Evolutionary conservation across 2,329 filamentous ascomycete species (phyloP).

Genomic region (Colletotrichum magnum): DNA sequence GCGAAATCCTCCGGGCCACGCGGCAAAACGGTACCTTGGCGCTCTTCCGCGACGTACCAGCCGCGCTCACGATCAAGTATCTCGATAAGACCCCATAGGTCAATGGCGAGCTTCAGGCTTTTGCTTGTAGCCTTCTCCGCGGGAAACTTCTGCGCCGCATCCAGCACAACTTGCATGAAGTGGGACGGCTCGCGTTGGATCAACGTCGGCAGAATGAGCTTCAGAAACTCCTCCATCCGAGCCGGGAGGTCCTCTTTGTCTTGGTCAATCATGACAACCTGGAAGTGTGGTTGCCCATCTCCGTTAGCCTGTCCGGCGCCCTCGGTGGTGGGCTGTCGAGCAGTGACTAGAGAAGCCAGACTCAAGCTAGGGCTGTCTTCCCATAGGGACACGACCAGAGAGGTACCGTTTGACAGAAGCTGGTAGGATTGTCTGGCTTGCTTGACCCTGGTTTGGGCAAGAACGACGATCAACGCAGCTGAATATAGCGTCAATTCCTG

Average conservation of each 20-base stretch:
- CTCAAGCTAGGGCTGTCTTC: conserved; percentile 40
- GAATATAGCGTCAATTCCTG: conserved; percentile 75
- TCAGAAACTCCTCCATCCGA: conserved; percentile 73
- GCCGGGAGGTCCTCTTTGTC: conserved; percentile 72
- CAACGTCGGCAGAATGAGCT: conserved; percentile 69
- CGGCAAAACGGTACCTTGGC: conserved; percentile 56
- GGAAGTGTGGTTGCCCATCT: conserved; percentile 43
- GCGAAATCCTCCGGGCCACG: conserved; percentile 65
- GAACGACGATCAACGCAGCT: conserved; percentile 73
- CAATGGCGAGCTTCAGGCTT: conserved; percentile 70
- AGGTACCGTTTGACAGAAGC: conserved; percentile 63
- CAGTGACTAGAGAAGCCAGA: conserved; percentile 39
- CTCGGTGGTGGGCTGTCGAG: conserved; percentile 28
- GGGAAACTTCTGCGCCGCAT: conserved; percentile 64
- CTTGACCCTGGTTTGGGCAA: conserved; percentile 73
- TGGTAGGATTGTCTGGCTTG: conserved; percentile 65
- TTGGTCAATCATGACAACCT: conserved; percentile 71
- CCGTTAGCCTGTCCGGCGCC: conserved; percentile 28
- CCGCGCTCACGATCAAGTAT: conserved; percentile 75
- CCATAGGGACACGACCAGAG: conserved; percentile 39
- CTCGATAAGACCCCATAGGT: conserved; percentile 76
- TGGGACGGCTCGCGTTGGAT: conserved; percentile 72
- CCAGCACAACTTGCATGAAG: conserved; percentile 72
- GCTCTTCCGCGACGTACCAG: conserved; percentile 70
- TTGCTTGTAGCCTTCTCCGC: conserved; percentile 65